Base-by-base conservation (phyloP, 78 protist genomes). In the slime mould (Dictyostelium discoideum) region DNA sequence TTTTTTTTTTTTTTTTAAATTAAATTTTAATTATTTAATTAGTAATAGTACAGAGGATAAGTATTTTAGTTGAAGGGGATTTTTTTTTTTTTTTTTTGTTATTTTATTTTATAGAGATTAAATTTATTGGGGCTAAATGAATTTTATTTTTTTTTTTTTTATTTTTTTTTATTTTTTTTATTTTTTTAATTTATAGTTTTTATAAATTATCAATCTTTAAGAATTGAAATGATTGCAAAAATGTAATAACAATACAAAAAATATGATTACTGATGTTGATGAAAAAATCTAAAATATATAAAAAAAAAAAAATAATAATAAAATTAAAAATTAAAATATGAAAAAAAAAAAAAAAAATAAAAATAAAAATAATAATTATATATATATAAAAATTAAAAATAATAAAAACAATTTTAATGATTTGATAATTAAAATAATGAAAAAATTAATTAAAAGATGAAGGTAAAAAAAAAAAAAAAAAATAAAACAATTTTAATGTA, bases 231-330 rank as follows among this genome's bases (percentile, higher is more conserved):
- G 76, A 67, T 67, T 67, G 76, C 76, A 67, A 67, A 20, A 22
- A 8, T 24, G 32, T 24, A 67, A 67, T 24, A 67, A 67, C 14
- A 26, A 24, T 24, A 67, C 76, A 63, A 67, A 67, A 24, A 67
- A 67, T 24, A 67, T 67, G 76, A 67, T 67, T 67, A 54, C 37
- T 67, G 76, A 67, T 67, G 76, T 67, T 67, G 76, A 67, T 67
- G 76, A 67, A 67, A 67, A 67, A n/a, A 67, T 67, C 76, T 67
- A 67, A 67, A 67, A 24, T 67, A 67, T 24, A 67, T 37, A 67
- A 67, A 67, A 67, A 67, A 65, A 67, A 67, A 67, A 67, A n/a
- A 67, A 24, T 9, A n/a, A 67, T n/a, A 9, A 67, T n/a, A n/a
- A 16, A 67, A 24, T 9, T 57, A 67, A 63, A 63, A 22, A 63